phyloP scores from a whole-genome alignment of 2,329 filamentous ascomycete genomes.

The Harringtonia aguacate region DNA sequence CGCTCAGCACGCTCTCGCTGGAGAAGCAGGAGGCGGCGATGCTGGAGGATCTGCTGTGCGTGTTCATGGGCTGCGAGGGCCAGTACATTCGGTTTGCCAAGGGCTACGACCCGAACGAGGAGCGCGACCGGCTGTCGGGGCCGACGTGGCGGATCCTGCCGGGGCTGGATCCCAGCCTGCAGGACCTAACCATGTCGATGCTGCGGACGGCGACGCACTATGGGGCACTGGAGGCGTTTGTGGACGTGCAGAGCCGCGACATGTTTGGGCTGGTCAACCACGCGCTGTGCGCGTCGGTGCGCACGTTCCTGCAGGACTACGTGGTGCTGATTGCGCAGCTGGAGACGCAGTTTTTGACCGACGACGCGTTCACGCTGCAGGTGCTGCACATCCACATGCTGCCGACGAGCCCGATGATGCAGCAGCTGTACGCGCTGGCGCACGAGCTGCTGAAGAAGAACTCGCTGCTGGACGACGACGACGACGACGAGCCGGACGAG shows the following conservation, averaged over 20 bases:
- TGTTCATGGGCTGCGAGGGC: conserved; percentile 98
- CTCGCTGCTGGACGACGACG: conserved; percentile 75
- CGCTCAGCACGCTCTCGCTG: conserved; percentile 60
- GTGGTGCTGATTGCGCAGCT: conserved; percentile 85
- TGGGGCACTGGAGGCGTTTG: conserved; percentile 79
- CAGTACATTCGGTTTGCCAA: conserved; percentile 86
- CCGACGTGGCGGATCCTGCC: conserved; percentile 70
- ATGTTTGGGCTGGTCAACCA: conserved; percentile 94
- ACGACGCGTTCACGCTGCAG: conserved; percentile 81
- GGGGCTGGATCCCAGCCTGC: conserved; percentile 82
- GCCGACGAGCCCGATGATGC: conserved; percentile 82
- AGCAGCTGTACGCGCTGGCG: conserved; percentile 78
- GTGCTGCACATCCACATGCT: conserved; percentile 87
- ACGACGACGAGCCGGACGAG: conserved; percentile 58
- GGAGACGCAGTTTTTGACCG: conserved; percentile 85
- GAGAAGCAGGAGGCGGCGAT: conserved; percentile 80
- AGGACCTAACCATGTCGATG: conserved; percentile 81
- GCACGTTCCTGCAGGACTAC: conserved; percentile 87
- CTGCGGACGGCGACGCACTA: conserved; percentile 92
- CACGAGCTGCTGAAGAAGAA: conserved; percentile 85
- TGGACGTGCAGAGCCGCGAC: conserved; percentile 86
- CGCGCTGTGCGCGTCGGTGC: conserved; percentile 87
- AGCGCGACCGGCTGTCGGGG: conserved; percentile 78
- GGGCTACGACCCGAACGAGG: conserved; percentile 70
- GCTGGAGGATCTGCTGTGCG: conserved; percentile 82